phyloP scores from a whole-genome alignment of 768 basidiomycete genomes.

The Tricholoma matsutake region DNA sequence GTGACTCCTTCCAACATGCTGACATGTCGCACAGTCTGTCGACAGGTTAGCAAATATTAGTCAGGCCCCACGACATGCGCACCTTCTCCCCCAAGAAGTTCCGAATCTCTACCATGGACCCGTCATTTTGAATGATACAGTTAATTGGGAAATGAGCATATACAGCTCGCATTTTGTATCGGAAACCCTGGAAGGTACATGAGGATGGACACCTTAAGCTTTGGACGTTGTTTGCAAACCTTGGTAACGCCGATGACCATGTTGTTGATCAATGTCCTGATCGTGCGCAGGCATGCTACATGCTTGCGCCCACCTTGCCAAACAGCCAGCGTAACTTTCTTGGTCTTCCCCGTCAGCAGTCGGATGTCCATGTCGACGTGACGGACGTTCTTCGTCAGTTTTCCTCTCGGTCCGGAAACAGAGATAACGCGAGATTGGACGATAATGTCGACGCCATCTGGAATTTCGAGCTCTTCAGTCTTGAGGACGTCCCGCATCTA shows the following conservation, averaged over 20 bases:
- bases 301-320: constrained; percentile 99
- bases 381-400: constrained; percentile 86
- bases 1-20: constrained; percentile 88
- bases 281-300: constrained; percentile 95
- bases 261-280: constrained; percentile 93
- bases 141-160: constrained; percentile 99
- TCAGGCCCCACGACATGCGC: constrained; percentile 8
- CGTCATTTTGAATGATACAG: constrained; percentile 84
- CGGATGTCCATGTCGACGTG: constrained; percentile 95
- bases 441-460: constrained; percentile 77
- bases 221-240: constrained; percentile 38
- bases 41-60: not conserved
- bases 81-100: constrained; percentile 97
- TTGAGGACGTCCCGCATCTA: constrained; percentile 93
- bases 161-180: constrained; percentile 99
- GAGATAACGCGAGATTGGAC: constrained; percentile 91
- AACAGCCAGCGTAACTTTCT: constrained; percentile 85
- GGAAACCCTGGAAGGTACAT: constrained; percentile 74
- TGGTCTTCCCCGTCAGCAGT: constrained; percentile 73
- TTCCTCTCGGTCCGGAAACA: constrained; percentile 91
- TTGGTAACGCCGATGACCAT: constrained; percentile 98
- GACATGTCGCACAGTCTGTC: constrained; percentile 76
- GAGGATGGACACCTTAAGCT: not conserved
- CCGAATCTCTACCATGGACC: constrained; percentile 78
- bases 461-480: constrained; percentile 90